Conservation (phyloP, 805 yeast species). For the Middelhovenomyces tepae region DNA sequence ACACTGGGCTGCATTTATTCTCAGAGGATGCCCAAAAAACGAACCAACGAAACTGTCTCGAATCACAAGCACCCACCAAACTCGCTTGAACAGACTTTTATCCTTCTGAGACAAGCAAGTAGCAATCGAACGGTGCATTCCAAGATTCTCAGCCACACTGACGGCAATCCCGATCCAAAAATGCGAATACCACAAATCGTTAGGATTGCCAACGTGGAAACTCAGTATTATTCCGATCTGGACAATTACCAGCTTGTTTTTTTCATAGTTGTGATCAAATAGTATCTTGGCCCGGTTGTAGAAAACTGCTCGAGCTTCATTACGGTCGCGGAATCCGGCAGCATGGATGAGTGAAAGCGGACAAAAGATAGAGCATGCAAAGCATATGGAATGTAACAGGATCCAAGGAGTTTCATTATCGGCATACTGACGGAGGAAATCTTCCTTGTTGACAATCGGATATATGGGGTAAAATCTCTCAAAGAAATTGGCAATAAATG, state of each 20-base stretch:
- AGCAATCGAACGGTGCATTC: slow-evolving; percentile 10
- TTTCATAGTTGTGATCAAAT: slow-evolving; percentile 6
- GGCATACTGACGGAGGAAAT: slow-evolving; percentile 9
- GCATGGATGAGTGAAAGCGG: slow-evolving; percentile 4
- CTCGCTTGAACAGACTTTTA: slow-evolving; percentile 6
- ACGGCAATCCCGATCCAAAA: slow-evolving; percentile 9
- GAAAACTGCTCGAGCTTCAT: slow-evolving; percentile 7
- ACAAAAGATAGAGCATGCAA: slow-evolving; percentile 10
- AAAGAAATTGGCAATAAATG: slow-evolving; percentile 7
- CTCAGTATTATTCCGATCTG: slow-evolving; percentile 7
- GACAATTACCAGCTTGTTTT: slow-evolving; percentile 7
- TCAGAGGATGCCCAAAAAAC: slow-evolving; percentile 11
- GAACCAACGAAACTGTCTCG: slow-evolving; percentile 11
- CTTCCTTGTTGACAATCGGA: slow-evolving; percentile 8
- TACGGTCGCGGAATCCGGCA: slow-evolving; percentile 6
- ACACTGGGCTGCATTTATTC: slow-evolving; percentile 7
- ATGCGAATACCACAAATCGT: slow-evolving; percentile 8
- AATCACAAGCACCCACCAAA: slow-evolving; percentile 13
- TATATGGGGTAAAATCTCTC: slow-evolving; percentile 11
- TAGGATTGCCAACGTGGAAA: slow-evolving; percentile 9
- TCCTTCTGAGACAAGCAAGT: slow-evolving; percentile 4
- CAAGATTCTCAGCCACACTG: slow-evolving; percentile 9
- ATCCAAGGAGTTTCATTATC: slow-evolving; percentile 6
- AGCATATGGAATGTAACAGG: slow-evolving; percentile 13
- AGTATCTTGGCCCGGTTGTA: slow-evolving; percentile 9